Base-by-base conservation (phyloP, 2,329 filamentous ascomycete genomes). In the Sclerotinia borealis region DNA sequence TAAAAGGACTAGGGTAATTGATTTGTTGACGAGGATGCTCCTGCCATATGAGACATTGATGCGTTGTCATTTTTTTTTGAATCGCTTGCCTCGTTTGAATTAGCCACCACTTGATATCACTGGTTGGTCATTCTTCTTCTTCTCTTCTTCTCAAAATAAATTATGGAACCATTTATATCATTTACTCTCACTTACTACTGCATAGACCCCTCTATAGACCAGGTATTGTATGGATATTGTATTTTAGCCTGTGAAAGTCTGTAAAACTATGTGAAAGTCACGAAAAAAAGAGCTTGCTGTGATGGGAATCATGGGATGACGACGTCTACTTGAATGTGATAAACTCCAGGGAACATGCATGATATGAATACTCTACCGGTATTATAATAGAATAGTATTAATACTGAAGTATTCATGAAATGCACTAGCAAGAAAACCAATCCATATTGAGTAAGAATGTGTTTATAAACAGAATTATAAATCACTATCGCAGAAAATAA, bases 11-110 rank as follows among this genome's bases (percentile, higher is more conserved):
- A 27, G 54, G 54, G 39, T 58, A 10, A 8, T 25, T 45, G 54
- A 58, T 58, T 58, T 45, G 39, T 45, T 17, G 10, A 58, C 39
- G 45, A 60, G 61, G 61, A 60, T 63, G 9, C 29, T 43, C 37
- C 22, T 48, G 36, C 45, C 25, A 59, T 56, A 61, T 69, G 69
- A 72, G 70, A 72, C 68, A 71, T 63, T 63, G 71, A 71, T 72
- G 71, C 67, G 71, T 67, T 72, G 71, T 68, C 69, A n/a, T 45
- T 19, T 45, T 56, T 43, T 22, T 29, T 31, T 31, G 41, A 52
- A 43, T 43, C 37, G 52, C 52, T 51, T 49, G 27, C 39, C 39
- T 45, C 27, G 34, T 50, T 60, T 41, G 45, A 60, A 60, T 52
- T 54, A 55, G 39, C 59, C 59, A 55, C 25, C 15, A 25, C 31